phyloP scores from a whole-genome alignment of 176 grass and related monocot genomes.

The Carex scoparia region DNA sequence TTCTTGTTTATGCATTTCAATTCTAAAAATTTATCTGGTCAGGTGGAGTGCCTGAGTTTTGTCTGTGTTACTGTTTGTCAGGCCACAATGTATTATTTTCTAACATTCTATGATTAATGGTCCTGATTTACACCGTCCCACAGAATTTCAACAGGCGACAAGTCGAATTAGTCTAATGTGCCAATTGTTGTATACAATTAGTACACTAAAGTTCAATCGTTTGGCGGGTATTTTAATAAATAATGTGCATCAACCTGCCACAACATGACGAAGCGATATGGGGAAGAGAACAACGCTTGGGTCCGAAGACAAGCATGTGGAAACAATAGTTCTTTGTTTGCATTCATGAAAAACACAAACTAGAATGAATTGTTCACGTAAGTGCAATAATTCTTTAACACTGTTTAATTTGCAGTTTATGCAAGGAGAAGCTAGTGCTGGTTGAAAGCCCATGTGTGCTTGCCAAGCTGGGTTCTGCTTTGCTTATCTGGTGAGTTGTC shows the following conservation, averaged over 20 bases:
- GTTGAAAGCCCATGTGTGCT: constrained; percentile 16
- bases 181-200: neutral
- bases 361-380: neutral
- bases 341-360: neutral
- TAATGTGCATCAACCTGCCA: neutral
- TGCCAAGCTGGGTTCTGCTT: constrained; percentile 11
- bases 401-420: constrained; percentile 11
- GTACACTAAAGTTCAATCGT: neutral
- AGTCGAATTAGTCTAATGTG: neutral
- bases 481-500: constrained; percentile 23
- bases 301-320: constrained; percentile 18
- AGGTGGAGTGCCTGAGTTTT: neutral
- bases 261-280: neutral
- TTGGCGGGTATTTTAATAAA: neutral
- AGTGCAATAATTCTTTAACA: neutral
- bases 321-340: constrained; percentile 21
- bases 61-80: neutral
- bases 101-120: neutral
- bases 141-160: neutral
- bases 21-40: neutral
- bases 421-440: neutral
- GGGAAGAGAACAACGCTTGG: neutral
- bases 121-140: neutral
- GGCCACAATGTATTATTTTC: neutral
- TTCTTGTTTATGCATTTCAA: neutral